Evolutionary conservation across 2,329 filamentous ascomycete genomes (phyloP).

Genomic region (Aspergillus brasiliensis): DNA sequence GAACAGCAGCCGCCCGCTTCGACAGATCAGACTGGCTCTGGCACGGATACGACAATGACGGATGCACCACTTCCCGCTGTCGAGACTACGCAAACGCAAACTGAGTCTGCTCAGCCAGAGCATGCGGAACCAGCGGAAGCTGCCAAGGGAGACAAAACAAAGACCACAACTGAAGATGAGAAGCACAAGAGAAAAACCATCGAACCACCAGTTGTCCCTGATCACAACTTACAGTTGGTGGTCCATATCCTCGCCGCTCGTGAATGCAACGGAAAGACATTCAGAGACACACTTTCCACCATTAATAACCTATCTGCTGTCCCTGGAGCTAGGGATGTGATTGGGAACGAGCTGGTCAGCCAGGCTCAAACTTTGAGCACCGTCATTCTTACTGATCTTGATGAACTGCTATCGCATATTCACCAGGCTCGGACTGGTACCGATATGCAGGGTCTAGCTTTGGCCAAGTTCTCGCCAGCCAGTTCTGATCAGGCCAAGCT

Average conservation of each 20-base stretch:
- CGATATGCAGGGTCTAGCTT: slow-evolving; percentile 90
- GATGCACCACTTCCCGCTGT: slow-evolving; percentile 38
- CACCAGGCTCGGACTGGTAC: slow-evolving; percentile 83
- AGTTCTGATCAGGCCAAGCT: slow-evolving; percentile 97
- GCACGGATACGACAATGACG: slow-evolving; percentile 43
- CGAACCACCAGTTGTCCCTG: slow-evolving; percentile 80
- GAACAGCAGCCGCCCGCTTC: slow-evolving; percentile 31
- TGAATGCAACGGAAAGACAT: slow-evolving; percentile 96
- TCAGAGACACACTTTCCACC: slow-evolving; percentile 96
- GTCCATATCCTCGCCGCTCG: slow-evolving; percentile 94
- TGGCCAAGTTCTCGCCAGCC: slow-evolving; percentile 93
- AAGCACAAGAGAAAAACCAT: slow-evolving; percentile 65
- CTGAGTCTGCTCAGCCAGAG: slow-evolving; percentile 31
- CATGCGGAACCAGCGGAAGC: slow-evolving; percentile 33
- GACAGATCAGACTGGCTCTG: slow-evolving; percentile 24
- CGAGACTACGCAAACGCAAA: slow-evolving; percentile 33
- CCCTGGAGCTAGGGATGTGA: slow-evolving; percentile 82
- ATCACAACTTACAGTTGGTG: slow-evolving; percentile 88
- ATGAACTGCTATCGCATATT: slow-evolving; percentile 83
- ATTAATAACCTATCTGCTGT: slow-evolving; percentile 97
- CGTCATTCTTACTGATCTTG: slow-evolving; percentile 80
- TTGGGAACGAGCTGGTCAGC: slow-evolving; percentile 87
- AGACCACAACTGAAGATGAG: slow-evolving; percentile 44
- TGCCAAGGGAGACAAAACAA: slow-evolving; percentile 40
- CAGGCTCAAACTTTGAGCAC: slow-evolving; percentile 84